Evolutionary conservation across 169 alveolate species (phyloP).

Genomic region (Perkinsus marinus): DNA sequence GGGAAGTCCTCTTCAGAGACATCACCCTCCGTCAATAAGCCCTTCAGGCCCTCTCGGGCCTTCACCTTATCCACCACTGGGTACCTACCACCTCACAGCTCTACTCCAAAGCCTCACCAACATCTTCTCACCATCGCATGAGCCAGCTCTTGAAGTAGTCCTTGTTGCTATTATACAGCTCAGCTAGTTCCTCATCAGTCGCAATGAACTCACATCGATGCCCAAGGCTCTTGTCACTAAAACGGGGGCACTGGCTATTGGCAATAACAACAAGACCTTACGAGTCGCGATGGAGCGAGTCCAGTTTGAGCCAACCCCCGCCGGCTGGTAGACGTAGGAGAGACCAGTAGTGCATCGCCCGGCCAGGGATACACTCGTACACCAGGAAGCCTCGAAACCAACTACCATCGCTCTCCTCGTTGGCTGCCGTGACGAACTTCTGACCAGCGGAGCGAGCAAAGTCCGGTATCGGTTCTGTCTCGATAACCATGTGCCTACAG

Average conservation of each 20-base stretch:
- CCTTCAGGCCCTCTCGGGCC: neutral
- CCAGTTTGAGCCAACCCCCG: neutral
- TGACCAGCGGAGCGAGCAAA: neutral
- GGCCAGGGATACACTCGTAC: neutral
- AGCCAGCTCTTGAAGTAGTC: neutral
- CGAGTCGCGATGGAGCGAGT: neutral
- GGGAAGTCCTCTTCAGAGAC: neutral
- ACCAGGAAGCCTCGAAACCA: neutral
- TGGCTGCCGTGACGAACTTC: neutral
- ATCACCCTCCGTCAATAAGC: neutral
- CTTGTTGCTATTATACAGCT: neutral
- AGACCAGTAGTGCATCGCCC: neutral
- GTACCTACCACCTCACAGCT: neutral
- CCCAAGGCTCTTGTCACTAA: neutral
- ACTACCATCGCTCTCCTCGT: neutral
- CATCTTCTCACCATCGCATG: neutral
- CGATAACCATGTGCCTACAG: neutral
- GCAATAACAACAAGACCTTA: neutral
- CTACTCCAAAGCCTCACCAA: neutral
- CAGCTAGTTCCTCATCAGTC: neutral
- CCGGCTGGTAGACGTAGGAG: neutral
- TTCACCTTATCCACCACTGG: neutral
- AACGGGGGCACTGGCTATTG: neutral
- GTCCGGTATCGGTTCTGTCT: neutral
- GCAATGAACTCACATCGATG: neutral